Evolutionary conservation across 805 yeast species (phyloP), one percentile per base, ranked within the genome.

Genomic region (Saccharomycopsis schoenii): DNA sequence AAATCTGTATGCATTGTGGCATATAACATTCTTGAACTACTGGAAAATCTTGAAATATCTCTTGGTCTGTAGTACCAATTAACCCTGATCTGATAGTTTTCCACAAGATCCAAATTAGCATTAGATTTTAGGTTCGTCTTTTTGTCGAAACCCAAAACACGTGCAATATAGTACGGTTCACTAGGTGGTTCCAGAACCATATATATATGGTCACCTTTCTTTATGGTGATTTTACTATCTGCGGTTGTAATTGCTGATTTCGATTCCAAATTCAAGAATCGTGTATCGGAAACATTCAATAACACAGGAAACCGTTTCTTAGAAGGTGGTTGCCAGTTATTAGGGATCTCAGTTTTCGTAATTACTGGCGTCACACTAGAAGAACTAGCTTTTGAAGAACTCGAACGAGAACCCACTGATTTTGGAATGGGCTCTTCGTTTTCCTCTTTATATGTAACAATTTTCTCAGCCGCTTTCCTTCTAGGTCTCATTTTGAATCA

Each of bases 11-110:
- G 96, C 84, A 90, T 82, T 0, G 97, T 88, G 0, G 94, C 94
- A 69, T 78, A 90, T 9, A 93, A 72, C 56, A 88, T 71, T 60
- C 99, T 78, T 10, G 97, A 80, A 71, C 91, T 96, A 2, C 76
- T 69, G 1, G 86, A 73, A 34, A 80, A 78, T 60, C 85, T 82
- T 61, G 87, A 83, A 42, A 92, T 86, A 69, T 91, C 97, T 61
- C 92, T 74, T 0, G 97, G 93, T 57, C 99, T 77, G 69, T 90
- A 89, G 72, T 86, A 87, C 97, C 97, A 92, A 72, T 92, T 92
- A 65, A 93, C 84, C 63, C 84, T 84, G 66, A 89, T 82, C 62
- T 73, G 69, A 70, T 77, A 86, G 58, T 78, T 77, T 36, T 77
- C 78, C 1, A 87, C 85, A 9, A 78, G 77, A 60, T 77, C 79